Base-by-base conservation (phyloP, 257 asterid species). In the Osmanthus fragrans region DNA sequence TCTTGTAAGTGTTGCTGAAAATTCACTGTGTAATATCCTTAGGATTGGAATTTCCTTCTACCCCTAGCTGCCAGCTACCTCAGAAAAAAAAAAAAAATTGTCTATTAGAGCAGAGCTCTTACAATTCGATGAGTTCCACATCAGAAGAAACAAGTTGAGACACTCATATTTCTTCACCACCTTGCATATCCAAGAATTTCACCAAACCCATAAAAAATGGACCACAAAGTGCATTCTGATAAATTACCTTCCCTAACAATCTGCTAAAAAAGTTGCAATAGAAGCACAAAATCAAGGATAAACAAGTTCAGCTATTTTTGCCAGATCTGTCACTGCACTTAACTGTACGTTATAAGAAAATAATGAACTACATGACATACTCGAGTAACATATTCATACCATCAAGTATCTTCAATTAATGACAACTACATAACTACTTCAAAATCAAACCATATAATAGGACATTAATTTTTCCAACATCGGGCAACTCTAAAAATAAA, bases 361-460 rank as follows among this genome's bases (percentile, higher is more conserved):
- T 25, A 70, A 63, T 77, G 4, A 78, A 51, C 79, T 15, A 42
- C 19, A 63, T 1, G 21, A 36, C 25, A 60, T 70, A 37, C 73
- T 47, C 30, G 36, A 73, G 63, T 23, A 60, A 70, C 37, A 82
- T 37, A 74, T 32, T 25, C 7, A 36, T 36, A 42, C 78, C 49
- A 51, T 73, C 39, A 37, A 12, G 56, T 21, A 77, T n/a, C 56
- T 72, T 63, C 32, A 63, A n/a, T 67, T 58, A 21, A 23, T 58
- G 66, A 58, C 32, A 58, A 21, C 4, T 56, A 56, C 25, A 72
- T 40, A 66, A 67, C 73, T 49, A 79, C 79, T 83, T 39, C 69
- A 73, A 65, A 76, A 72, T 60, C 79, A 77, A 56, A 81, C 68
- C 33, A 51, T 51, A 74, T 37, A 71, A 67, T 15, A 60, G 56